A percentile compares a stretch with the other conserved stretches of the same genome.
These are phyloP conservation scores for Chamaecyparis obtusa DNA, from an alignment of 75 land plant genomes.

Conservation along the genomic window DNA sequence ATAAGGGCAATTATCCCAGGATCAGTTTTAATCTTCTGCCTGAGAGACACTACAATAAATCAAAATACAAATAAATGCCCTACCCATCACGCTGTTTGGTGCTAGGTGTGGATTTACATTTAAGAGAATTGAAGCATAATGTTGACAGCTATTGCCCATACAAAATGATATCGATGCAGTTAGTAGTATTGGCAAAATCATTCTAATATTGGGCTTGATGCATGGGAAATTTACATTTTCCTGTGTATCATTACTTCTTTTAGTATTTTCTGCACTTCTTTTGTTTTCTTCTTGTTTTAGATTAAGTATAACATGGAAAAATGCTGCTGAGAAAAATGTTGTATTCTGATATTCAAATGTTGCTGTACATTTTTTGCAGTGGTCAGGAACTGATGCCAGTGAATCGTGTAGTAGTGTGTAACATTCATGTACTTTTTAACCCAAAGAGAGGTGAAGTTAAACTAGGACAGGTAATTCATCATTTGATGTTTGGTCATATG, in stretches of 20 bases:
- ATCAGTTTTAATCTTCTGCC: too few species aligned
- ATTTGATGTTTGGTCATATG: background rate
- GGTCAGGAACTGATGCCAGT: background rate
- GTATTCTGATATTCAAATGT: background rate
- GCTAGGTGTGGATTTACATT: too few species aligned
- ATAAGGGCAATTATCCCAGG: too few species aligned
- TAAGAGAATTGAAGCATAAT: too few species aligned
- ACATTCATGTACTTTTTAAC: constrained; percentile 95
- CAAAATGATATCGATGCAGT: background rate
- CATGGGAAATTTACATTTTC: background rate
- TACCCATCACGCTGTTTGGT: too few species aligned
- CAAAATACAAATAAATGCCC: too few species aligned
- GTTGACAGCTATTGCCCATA: background rate
- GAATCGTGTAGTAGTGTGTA: constrained; percentile 77
- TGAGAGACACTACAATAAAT: too few species aligned
- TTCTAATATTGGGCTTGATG: background rate
- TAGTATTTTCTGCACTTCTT: background rate
- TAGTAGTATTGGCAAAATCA: background rate
- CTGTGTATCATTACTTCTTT: background rate
- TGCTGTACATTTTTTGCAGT: constrained; percentile 10
- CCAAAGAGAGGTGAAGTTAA: constrained; percentile 97
- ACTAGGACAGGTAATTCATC: constrained; percentile 82
- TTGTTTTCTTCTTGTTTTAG: background rate
- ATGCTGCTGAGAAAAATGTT: background rate
- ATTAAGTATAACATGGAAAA: background rate